Percentiles rank a stretch among this genome's conserved stretches.
These are phyloP conservation scores for Colletotrichum kahawae DNA, from an alignment of 2,329 filamentous ascomycete species.

Conservation along the genomic window DNA sequence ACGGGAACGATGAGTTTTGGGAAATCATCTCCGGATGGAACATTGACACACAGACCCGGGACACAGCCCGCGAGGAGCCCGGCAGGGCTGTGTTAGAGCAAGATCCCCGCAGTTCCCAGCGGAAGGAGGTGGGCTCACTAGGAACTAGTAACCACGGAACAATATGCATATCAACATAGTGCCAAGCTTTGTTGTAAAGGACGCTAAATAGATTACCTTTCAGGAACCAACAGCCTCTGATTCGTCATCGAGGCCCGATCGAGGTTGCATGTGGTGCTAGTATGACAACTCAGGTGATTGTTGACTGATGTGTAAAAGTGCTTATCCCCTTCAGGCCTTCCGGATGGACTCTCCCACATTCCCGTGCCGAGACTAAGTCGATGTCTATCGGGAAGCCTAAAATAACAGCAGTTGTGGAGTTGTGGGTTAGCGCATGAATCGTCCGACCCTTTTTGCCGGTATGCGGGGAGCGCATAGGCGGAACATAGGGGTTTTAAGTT, in stretches of 20 bases:
- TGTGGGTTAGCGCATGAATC: neutral
- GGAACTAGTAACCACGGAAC: neutral
- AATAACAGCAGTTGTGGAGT: neutral
- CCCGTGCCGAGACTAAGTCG: neutral
- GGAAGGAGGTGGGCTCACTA: neutral
- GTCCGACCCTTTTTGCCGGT: accelerated
- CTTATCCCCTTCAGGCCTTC: neutral
- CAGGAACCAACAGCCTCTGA: neutral
- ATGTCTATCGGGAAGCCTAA: neutral
- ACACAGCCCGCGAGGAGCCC: neutral
- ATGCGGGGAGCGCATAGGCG: neutral
- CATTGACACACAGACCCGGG: neutral
- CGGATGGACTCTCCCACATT: neutral
- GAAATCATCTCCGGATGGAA: neutral
- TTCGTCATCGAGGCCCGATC: neutral
- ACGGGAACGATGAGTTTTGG: neutral
- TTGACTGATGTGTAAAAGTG: neutral
- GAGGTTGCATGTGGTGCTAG: neutral
- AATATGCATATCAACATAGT: neutral
- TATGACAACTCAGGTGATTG: neutral
- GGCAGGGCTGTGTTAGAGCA: neutral
- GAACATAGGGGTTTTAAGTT: neutral
- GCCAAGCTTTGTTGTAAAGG: neutral
- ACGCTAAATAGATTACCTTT: neutral
- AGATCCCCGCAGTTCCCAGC: neutral